phyloP scores from a whole-genome alignment of 2,329 filamentous ascomycete genomes.

The Diplocarpon mali region DNA sequence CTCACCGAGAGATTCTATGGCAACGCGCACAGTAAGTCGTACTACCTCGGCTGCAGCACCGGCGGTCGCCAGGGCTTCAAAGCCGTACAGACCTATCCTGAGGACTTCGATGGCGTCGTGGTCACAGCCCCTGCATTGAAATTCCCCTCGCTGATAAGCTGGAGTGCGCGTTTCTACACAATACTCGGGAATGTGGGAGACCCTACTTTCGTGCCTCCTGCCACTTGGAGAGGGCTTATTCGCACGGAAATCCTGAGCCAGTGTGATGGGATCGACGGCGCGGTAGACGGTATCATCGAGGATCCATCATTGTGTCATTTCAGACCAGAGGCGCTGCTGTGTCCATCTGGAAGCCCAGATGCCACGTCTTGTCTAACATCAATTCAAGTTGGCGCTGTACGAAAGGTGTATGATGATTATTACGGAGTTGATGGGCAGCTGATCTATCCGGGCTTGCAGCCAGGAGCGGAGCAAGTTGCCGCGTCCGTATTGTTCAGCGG shows the following conservation, averaged over 20 bases:
- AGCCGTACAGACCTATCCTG: constrained; percentile 31
- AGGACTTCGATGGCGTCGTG: constrained; percentile 33
- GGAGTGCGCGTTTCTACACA: constrained; percentile 12
- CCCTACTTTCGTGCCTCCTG: constrained; percentile 7
- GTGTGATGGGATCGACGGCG: constrained; percentile 32
- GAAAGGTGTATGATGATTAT: constrained; percentile 32
- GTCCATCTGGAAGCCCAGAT: neutral
- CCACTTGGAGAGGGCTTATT: constrained; percentile 15
- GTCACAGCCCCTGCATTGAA: constrained; percentile 30
- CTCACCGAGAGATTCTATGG: constrained; percentile 28
- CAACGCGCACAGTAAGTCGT: constrained; percentile 25
- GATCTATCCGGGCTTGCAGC: constrained; percentile 40
- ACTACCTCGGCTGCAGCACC: constrained; percentile 33
- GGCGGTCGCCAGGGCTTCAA: constrained; percentile 34
- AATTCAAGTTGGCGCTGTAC: constrained; percentile 33
- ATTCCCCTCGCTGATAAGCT: constrained; percentile 12
- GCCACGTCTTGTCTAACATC: constrained; percentile 31
- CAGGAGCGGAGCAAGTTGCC: constrained; percentile 31
- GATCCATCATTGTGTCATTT: constrained; percentile 30
- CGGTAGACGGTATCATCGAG: constrained; percentile 30
- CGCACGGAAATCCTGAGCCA: constrained; percentile 26
- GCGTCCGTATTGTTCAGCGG: neutral
- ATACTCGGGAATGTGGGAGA: constrained; percentile 8
- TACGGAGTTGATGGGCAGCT: constrained; percentile 33
- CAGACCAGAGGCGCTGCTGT: constrained; percentile 14